A percentile compares a stretch with the other conserved stretches of the same genome.
These are phyloP conservation scores for Immersiella caudata DNA, from an alignment of 495 filamentous ascomycete species.

Conservation along the genomic window DNA sequence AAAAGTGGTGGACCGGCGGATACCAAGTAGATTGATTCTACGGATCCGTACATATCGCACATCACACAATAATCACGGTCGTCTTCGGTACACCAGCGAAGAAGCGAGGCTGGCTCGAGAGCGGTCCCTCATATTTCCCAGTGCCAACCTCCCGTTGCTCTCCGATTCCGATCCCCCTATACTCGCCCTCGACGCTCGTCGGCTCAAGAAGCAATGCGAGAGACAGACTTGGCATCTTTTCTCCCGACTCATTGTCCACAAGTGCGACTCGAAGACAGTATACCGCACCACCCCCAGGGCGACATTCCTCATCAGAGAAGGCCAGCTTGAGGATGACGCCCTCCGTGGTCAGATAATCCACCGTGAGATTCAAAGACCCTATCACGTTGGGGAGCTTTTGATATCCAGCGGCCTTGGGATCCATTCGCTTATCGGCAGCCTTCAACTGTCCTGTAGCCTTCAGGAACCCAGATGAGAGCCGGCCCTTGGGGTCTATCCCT, in stretches of 20 bases:
- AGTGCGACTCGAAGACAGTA: neutral
- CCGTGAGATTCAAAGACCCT: constrained; percentile 4
- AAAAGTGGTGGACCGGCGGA: too few relatives aligned
- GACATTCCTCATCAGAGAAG: constrained; percentile 1
- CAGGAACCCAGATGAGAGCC: neutral
- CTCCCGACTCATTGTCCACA: neutral
- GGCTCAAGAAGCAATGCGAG: neutral
- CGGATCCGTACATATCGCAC: neutral
- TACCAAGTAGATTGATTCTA: neutral
- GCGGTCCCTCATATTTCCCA: neutral
- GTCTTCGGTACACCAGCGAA: neutral
- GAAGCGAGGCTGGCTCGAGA: neutral
- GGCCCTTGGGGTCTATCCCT: constrained; percentile 1
- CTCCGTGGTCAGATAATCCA: neutral
- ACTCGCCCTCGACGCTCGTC: neutral
- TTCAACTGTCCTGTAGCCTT: neutral
- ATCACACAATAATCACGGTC: neutral
- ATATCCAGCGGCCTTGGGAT: neutral
- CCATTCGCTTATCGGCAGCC: neutral
- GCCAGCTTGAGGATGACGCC: neutral
- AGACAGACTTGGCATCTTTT: neutral
- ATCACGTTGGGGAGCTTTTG: neutral
- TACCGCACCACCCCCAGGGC: neutral
- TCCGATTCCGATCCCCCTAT: constrained; percentile 9
- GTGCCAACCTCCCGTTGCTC: constrained; percentile 1